Evolutionary conservation across 768 basidiomycete genomes (phyloP).

Genomic region (Amanita muscaria): DNA sequence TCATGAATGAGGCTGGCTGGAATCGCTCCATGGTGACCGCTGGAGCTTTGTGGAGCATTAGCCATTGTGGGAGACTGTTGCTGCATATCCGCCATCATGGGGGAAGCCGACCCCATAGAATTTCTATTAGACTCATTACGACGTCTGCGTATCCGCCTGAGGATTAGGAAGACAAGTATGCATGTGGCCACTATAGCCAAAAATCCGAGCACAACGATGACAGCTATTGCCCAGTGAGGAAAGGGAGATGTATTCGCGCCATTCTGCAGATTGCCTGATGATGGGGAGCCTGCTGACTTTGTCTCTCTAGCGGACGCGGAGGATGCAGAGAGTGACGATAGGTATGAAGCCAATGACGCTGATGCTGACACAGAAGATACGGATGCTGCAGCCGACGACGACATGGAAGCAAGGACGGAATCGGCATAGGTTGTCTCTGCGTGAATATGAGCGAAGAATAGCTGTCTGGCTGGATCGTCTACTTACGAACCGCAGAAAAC

Average conservation of each 20-base stretch:
- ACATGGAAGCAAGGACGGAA: slow-evolving; percentile 51
- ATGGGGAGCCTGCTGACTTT: slow-evolving; percentile 15
- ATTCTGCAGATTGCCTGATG: slow-evolving; percentile 43
- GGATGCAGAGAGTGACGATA: slow-evolving; percentile 30
- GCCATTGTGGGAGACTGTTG: slow-evolving; percentile 40
- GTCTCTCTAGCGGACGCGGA: slow-evolving; percentile 13
- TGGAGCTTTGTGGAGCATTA: slow-evolving; percentile 23
- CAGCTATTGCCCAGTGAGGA: slow-evolving; percentile 88
- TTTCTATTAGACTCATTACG: slow-evolving; percentile 47
- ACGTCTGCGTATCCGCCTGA: slow-evolving; percentile 54
- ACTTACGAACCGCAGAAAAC: slow-evolving; percentile 77
- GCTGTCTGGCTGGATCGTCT: not conserved
- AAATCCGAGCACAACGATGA: slow-evolving; percentile 80
- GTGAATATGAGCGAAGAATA: slow-evolving; percentile 8
- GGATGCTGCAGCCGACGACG: slow-evolving; percentile 29
- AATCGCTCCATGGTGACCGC: slow-evolving; percentile 13
- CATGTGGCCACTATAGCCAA: slow-evolving; percentile 68
- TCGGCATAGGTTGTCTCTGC: slow-evolving; percentile 73
- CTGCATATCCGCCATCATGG: slow-evolving; percentile 69
- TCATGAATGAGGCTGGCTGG: slow-evolving; percentile 48
- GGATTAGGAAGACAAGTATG: slow-evolving; percentile 61
- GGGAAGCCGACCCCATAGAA: slow-evolving; percentile 72
- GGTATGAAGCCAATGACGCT: slow-evolving; percentile 32
- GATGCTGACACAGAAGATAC: slow-evolving; percentile 28
- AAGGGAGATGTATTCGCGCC: slow-evolving; percentile 34